phyloP scores from a whole-genome alignment of 768 basidiomycete genomes.

The Termitomyces sp. region DNA sequence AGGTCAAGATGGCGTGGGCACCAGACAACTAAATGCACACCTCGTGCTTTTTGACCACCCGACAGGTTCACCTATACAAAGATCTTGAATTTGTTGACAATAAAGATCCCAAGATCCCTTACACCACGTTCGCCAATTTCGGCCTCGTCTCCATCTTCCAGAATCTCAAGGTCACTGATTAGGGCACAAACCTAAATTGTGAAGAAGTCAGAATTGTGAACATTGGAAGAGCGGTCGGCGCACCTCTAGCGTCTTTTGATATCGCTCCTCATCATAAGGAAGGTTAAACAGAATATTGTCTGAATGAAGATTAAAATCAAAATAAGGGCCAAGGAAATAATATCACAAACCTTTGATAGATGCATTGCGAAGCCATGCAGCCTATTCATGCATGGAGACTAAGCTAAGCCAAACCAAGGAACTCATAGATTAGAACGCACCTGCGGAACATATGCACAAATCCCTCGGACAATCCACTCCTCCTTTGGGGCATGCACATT shows the following conservation, averaged over 20 bases:
- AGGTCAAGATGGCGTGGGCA: not conserved
- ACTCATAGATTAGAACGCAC: constrained; percentile 25
- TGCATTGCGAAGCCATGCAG: constrained; percentile 72
- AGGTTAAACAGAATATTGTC: constrained; percentile 72
- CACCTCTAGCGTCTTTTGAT: constrained; percentile 74
- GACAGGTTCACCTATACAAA: constrained; percentile 41
- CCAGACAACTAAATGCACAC: constrained; percentile 27
- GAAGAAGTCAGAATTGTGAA: not conserved
- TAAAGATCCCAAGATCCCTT: constrained; percentile 8
- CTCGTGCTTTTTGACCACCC: constrained; percentile 67
- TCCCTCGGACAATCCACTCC: constrained; percentile 73
- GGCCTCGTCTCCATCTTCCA: constrained; percentile 85
- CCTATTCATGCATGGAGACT: constrained; percentile 17
- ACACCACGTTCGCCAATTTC: constrained; percentile 89
- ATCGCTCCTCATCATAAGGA: constrained; percentile 68
- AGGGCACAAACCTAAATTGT: constrained; percentile 53
- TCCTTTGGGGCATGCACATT: constrained; percentile 39
- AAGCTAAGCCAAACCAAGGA: not conserved
- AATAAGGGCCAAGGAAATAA: not conserved
- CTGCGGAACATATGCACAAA: constrained; percentile 88
- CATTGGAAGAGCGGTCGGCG: constrained; percentile 19
- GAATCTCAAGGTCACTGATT: constrained; percentile 69
- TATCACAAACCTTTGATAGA: constrained; percentile 45
- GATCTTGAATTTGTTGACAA: no score
- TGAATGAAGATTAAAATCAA: constrained; percentile 10